Base-by-base conservation (phyloP, 148 eudicot genomes). In the Silene uniflora region DNA sequence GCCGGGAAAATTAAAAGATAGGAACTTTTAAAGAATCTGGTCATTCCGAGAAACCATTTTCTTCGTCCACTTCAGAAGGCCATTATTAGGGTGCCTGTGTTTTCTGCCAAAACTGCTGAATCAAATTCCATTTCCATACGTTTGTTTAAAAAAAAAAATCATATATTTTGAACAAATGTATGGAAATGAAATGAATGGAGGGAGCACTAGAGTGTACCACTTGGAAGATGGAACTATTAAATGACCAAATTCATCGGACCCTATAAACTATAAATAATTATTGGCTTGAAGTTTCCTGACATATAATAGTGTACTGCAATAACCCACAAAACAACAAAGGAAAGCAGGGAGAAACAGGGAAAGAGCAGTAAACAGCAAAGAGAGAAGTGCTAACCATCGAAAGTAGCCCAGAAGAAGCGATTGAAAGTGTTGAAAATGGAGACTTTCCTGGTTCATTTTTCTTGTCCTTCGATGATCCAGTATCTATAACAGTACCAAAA, bases 351-450 rank as follows among this genome's bases (percentile, higher is more conserved):
- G n/a, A n/a, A n/a, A n/a, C n/a, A n/a, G n/a, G 52, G 62, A 1
- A 19, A 77, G 27, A 59, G 12, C 52, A 25, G 62, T 14, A 62
- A 69, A 59, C 17, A 64, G 25, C 55, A 32, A 71, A 64, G 62
- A 27, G 46, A 13, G 42, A 62, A 67, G 22, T 1, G 82, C 91
- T 87, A 72, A 93, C 98, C 76, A 77, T 73, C 71, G 97, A 86
- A 39, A 86, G 69, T 18, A 91, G 55, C 76, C 83, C 74, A 67
- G 84, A 77, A 32, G 92, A 80, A 77, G 88, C 79, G 69, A 88
- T 82, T 7, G 98, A 86, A 56, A 93, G 76, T 22, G 98, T 77
- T 35, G 94, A 88, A 80, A 91, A 91, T 10, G 94, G 86, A 60
- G 94, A 88, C 62, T 79, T 93, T 55, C 91, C 88, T 8, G 80